Base-by-base conservation (phyloP, 176 grass and related monocot species). In the Carex kokanica region DNA sequence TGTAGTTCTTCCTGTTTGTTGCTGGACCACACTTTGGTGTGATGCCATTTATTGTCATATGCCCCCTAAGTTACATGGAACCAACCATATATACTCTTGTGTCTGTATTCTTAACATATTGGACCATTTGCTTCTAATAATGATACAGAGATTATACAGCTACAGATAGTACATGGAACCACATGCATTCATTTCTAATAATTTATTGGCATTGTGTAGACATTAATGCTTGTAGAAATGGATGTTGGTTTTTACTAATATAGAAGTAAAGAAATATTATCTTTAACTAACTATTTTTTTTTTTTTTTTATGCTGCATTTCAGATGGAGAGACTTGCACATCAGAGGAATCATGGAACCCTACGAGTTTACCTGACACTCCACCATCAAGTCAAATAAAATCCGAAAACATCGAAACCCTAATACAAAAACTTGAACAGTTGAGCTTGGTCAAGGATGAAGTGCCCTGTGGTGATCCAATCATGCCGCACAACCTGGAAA, bases 291-390 rank as follows among this genome's bases (percentile, higher is more conserved):
- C 63, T 21, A 31, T 75, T 3, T 52, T 86, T 58, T n/a, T n/a
- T n/a, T n/a, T n/a, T n/a, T 60, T 71, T 32, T 81, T 18, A 66
- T 89, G 45, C 66, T 81, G 47, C 78, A 36, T 61, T 87, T 78
- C 89, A 97, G 94, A 93, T 79, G 89, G 90, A 3, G 89, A 97
- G 66, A 93, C 73, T 78, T 86, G 88, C 80, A 87, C 94, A 81
- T 93, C 94, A 69, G 94, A 93, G n/a, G 91, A 97, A 54, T 90
- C 86, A 58, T 93, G 86, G 88, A 93, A 91, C 60, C 64, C 80
- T 67, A 84, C 78, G 53, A 93, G 94, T 67, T 65, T 88, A 79
- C 92, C 92, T 60, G 91, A 92, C 64, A 89, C 89, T 1, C 88
- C 91, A 13, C 91, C 93, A 64, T 89, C 86, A 62, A 89, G 49